Conservation (phyloP, 768 basidiomycete species). For the Lentinula lateritia region DNA sequence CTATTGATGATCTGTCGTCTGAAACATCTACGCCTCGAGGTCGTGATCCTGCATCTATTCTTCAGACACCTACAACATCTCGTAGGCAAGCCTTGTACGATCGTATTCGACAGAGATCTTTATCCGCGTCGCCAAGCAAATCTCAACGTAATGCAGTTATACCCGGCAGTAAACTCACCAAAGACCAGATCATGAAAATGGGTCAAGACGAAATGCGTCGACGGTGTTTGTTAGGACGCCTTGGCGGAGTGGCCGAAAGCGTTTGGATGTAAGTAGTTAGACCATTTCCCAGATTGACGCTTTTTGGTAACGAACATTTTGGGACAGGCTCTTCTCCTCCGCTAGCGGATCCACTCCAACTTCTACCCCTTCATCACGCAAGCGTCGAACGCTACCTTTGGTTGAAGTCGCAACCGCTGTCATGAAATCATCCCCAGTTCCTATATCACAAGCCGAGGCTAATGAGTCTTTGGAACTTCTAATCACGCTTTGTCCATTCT, state of each 20-base stretch:
- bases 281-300: not conserved
- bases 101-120: constrained; percentile 68
- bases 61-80: constrained; percentile 68
- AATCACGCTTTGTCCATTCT: constrained; percentile 72
- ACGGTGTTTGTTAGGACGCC: constrained; percentile 70
- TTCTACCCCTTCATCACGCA: constrained; percentile 43
- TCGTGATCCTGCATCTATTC: constrained; percentile 45
- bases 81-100: constrained; percentile 79
- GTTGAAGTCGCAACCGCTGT: constrained; percentile 65
- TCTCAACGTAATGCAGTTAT: constrained; percentile 28
- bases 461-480: constrained; percentile 68
- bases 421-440: constrained; percentile 77
- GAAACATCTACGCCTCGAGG: constrained; percentile 64
- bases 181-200: constrained; percentile 64
- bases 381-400: constrained; percentile 64
- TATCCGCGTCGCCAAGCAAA: constrained; percentile 65
- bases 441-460: constrained; percentile 74
- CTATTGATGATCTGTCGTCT: constrained; percentile 26
- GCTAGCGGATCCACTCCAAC: constrained; percentile 46
- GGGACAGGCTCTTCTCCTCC: constrained; percentile 64
- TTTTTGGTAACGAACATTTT: constrained; percentile 3
- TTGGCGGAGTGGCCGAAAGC: constrained; percentile 79
- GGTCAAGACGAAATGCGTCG: constrained; percentile 76
- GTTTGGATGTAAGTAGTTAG: constrained; percentile 70
- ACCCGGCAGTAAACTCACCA: constrained; percentile 44